phyloP scores from a whole-genome alignment of 345 rosid genomes.

The Chamaenerion angustifolium region DNA sequence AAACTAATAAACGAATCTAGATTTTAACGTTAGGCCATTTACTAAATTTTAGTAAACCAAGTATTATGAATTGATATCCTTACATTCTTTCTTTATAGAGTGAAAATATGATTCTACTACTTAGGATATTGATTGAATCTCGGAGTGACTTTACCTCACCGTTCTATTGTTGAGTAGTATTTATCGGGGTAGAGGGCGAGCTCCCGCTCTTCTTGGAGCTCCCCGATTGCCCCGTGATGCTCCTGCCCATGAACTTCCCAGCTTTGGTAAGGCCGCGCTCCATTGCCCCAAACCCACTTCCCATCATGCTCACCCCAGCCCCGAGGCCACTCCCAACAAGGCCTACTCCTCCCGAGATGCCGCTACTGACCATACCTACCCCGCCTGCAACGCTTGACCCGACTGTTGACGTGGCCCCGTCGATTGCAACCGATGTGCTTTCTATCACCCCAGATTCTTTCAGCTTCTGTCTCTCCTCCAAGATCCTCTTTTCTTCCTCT shows the following conservation, averaged over 20 bases:
- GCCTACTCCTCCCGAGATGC: conserved; percentile 68
- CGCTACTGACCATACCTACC: conserved; percentile 61
- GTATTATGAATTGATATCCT: too few relatives aligned
- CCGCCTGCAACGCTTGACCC: conserved; percentile 32
- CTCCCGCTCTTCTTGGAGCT: conserved; percentile 26
- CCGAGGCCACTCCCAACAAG: conserved; percentile 36
- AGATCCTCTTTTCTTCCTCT: conserved; percentile 73
- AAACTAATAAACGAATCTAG: too few relatives aligned
- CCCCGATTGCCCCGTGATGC: conserved; percentile 53
- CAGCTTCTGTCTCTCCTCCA: conserved; percentile 67
- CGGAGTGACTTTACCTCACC: too few relatives aligned
- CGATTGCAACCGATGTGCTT: conserved; percentile 64
- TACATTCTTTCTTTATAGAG: too few relatives aligned
- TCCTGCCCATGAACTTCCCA: conserved; percentile 78
- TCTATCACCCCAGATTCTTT: conserved; percentile 90
- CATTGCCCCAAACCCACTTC: conserved; percentile 59
- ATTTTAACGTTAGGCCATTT: too few relatives aligned
- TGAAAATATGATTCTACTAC: too few relatives aligned
- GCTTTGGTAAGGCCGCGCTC: conserved; percentile 82
- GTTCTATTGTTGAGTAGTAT: conserved; percentile 26
- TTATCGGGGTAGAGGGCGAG: conserved; percentile 69
- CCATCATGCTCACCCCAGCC: conserved; percentile 29
- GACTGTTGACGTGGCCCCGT: too few relatives aligned
- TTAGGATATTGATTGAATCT: too few relatives aligned
- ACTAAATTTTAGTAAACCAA: too few relatives aligned